A percentile compares a stretch with the other conserved stretches of the same genome.
These are phyloP conservation scores for Fusarium veterinarium DNA, from an alignment of 2,329 filamentous ascomycete genomes.

Conservation along the genomic window DNA sequence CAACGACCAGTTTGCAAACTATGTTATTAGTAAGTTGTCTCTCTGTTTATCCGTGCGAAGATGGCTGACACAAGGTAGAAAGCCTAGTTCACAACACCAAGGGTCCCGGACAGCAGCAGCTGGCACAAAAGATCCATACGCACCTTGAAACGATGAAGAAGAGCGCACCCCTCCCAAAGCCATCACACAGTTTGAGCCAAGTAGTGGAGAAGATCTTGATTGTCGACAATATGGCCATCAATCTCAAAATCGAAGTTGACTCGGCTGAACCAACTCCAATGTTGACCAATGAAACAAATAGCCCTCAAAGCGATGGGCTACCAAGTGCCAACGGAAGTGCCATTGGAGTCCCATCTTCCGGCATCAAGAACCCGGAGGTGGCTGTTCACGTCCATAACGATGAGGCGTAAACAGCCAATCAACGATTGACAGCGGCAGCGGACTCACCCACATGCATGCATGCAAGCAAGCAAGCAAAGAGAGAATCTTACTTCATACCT, in stretches of 20 bases:
- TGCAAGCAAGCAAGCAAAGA: background rate
- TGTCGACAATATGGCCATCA: constrained; percentile 41
- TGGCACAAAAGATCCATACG: constrained; percentile 72
- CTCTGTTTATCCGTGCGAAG: background rate
- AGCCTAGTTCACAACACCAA: constrained; percentile 75
- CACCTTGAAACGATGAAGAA: constrained; percentile 59
- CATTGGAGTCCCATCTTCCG: constrained; percentile 52
- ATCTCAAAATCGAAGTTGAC: constrained; percentile 58
- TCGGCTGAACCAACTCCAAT: constrained; percentile 72
- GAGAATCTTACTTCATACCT: background rate
- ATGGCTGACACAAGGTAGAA: constrained; percentile 64
- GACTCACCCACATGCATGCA: background rate
- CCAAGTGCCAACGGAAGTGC: constrained; percentile 72
- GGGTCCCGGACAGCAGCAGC: constrained; percentile 66
- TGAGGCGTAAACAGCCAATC: constrained; percentile 43
- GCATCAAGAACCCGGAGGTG: constrained; percentile 40
- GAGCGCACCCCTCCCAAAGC: constrained; percentile 69
- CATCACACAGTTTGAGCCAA: constrained; percentile 25
- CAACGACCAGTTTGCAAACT: constrained; percentile 94
- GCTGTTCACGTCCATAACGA: constrained; percentile 45
- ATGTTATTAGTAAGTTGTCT: constrained; percentile 86
- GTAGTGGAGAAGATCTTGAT: background rate
- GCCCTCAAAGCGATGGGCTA: constrained; percentile 73
- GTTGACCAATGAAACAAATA: constrained; percentile 76
- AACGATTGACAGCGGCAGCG: background rate